Conservation (phyloP, 2,329 filamentous ascomycete species). For the Pyricularia pennisetigena region DNA sequence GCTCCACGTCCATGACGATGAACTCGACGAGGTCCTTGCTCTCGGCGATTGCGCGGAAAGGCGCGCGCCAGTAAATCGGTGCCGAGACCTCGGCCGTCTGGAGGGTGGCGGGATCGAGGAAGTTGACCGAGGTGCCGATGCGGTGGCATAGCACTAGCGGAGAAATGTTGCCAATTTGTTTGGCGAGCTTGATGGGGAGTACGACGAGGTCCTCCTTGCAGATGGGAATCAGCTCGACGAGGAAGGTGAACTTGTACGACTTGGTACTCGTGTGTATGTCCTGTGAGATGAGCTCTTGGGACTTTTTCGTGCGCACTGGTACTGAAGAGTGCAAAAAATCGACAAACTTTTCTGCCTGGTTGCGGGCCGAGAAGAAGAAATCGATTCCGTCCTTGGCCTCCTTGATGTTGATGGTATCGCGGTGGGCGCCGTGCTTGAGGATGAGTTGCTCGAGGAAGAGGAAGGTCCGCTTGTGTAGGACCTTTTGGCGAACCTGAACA, state of each 20-base stretch:
- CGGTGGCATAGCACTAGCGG: conserved; percentile 80
- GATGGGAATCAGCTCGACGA: conserved; percentile 81
- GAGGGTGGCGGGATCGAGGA: conserved; percentile 83
- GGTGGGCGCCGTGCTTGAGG: conserved; percentile 83
- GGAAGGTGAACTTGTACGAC: conserved; percentile 92
- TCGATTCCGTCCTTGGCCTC: conserved; percentile 93
- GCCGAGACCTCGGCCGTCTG: conserved; percentile 81
- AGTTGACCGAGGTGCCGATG: conserved; percentile 80
- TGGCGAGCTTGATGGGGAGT: conserved; percentile 80
- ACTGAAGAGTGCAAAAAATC: conserved; percentile 71
- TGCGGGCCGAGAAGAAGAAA: conserved; percentile 85
- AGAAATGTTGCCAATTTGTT: conserved; percentile 76
- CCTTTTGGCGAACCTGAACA: conserved; percentile 94
- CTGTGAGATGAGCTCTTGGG: conserved; percentile 70
- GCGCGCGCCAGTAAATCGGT: conserved; percentile 80
- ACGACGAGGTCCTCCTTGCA: conserved; percentile 98
- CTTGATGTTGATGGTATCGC: conserved; percentile 95
- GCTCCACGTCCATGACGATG: conserved; percentile 89
- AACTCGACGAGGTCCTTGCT: conserved; percentile 83
- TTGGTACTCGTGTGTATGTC: conserved; percentile 85
- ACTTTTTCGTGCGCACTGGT: conserved; percentile 48
- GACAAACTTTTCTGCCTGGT: conserved; percentile 72
- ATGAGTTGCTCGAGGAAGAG: conserved; percentile 81
- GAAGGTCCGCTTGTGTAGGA: conserved; percentile 71
- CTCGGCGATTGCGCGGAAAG: conserved; percentile 77